Percentiles rank a stretch among this genome's conserved stretches.
Conservation (phyloP, 2,329 filamentous ascomycete genomes). For the Cladosporium sp. region DNA sequence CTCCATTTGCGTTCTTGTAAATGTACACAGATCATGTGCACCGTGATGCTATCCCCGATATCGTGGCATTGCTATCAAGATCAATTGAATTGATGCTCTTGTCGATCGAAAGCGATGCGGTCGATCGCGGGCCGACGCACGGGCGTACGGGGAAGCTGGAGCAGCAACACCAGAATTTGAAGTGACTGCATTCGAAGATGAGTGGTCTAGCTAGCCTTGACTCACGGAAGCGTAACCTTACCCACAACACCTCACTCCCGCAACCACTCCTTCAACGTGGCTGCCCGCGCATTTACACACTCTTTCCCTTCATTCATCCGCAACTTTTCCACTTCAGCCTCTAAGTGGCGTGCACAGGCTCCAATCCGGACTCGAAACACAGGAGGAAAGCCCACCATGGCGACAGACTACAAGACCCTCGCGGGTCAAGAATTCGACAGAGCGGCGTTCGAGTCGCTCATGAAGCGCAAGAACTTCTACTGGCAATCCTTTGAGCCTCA, state of each 20-base stretch:
- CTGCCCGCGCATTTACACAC: conserved; percentile 11
- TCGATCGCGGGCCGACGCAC: conserved; percentile 3
- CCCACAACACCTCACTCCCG: conserved; percentile 4
- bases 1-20: not conserved
- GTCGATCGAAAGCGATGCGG: conserved; percentile 1
- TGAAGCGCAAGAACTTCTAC: conserved; percentile 88
- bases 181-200: conserved; percentile 2
- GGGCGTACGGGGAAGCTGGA: conserved; percentile 10
- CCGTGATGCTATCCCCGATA: not conserved
- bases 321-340: conserved; percentile 22
- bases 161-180: conserved; percentile 12
- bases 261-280: conserved; percentile 18
- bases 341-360: conserved; percentile 28
- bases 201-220: conserved; percentile 10
- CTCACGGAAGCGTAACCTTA: conserved; percentile 8
- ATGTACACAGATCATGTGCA: not conserved
- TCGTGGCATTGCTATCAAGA: not conserved
- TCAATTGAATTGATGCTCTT: not conserved
- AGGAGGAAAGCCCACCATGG: conserved; percentile 49
- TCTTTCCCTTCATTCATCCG: conserved; percentile 16
- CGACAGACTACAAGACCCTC: conserved; percentile 69
- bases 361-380: conserved; percentile 36
- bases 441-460: conserved; percentile 75
- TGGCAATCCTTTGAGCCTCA: conserved; percentile 97
- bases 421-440: conserved; percentile 90